Conservation (phyloP, 228 moss, liverwort and hornwort species). For the Sphagnum fallax region DNA sequence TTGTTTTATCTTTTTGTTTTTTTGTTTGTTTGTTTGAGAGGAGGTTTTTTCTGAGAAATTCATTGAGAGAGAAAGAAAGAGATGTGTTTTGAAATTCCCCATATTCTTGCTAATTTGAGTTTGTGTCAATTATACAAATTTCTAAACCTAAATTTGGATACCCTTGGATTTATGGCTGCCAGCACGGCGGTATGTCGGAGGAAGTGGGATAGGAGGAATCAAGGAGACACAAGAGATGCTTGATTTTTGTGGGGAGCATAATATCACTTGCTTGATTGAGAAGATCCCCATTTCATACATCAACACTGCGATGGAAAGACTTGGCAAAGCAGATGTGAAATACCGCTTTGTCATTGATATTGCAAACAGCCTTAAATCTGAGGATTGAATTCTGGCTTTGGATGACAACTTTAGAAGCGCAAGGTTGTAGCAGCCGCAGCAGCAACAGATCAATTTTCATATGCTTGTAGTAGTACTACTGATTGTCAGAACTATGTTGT, state of each 20-base stretch:
- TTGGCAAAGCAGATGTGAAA: conserved; percentile 36
- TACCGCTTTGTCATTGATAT: conserved; percentile 53
- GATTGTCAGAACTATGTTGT: too few species aligned
- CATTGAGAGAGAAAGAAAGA: too few species aligned
- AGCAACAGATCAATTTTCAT: too few species aligned
- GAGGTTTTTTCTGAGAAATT: too few species aligned
- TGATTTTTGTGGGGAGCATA: conserved; percentile 35
- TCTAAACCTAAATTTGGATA: too few species aligned
- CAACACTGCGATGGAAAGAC: conserved; percentile 29
- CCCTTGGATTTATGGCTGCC: not conserved
- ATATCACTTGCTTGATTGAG: conserved; percentile 36
- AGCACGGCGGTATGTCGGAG: conserved; percentile 23
- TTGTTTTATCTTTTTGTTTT: too few species aligned
- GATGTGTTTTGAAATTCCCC: too few species aligned
- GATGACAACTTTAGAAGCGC: not conserved
- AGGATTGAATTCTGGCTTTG: not conserved
- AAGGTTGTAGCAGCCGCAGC: too few species aligned
- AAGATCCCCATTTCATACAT: conserved; percentile 13
- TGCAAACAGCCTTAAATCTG: not conserved
- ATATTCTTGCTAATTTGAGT: too few species aligned
- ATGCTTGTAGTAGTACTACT: too few species aligned
- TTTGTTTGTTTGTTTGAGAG: too few species aligned
- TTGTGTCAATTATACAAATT: too few species aligned
- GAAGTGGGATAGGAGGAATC: conserved; percentile 30
- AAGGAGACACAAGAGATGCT: conserved; percentile 45